Evolutionary conservation across 2,329 filamentous ascomycete species (phyloP).

Genomic region (Furcasterigmium furcatum): DNA sequence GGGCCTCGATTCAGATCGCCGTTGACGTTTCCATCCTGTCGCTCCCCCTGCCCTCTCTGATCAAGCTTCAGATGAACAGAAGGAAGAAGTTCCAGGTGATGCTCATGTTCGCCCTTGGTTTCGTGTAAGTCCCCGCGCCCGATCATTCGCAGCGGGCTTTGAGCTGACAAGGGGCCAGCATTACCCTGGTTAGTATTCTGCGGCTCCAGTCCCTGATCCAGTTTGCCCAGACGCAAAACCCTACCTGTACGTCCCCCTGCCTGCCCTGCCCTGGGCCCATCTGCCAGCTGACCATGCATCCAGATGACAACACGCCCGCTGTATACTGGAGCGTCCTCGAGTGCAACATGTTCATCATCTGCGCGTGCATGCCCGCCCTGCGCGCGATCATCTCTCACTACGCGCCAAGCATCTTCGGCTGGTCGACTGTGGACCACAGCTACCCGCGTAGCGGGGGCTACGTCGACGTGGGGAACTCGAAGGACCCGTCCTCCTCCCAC

Average conservation of each 20-base stretch:
- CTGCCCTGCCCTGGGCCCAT: too few relatives aligned
- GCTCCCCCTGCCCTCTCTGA: slow-evolving; percentile 44
- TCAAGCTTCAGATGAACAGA: slow-evolving; percentile 36
- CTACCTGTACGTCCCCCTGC: background rate
- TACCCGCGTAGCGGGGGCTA: background rate
- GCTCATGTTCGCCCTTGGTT: slow-evolving; percentile 36
- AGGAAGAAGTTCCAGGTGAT: slow-evolving; percentile 36
- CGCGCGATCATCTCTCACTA: background rate
- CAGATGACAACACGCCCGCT: background rate
- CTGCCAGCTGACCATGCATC: background rate
- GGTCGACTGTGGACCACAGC: background rate
- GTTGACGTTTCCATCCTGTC: slow-evolving; percentile 42
- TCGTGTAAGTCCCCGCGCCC: slow-evolving; percentile 15
- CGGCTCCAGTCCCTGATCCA: background rate
- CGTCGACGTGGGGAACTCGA: too few relatives aligned
- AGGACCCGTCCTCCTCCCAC: too few relatives aligned
- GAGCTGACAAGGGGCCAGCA: background rate
- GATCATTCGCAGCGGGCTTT: background rate
- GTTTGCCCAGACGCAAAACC: background rate
- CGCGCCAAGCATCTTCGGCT: background rate
- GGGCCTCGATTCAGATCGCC: slow-evolving; percentile 42
- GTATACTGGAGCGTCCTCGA: background rate
- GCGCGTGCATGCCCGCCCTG: background rate
- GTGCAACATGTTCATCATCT: background rate
- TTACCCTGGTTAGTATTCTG: background rate